Conservation (phyloP, 352 stramenopile species). For the Pythium volutum region DNA sequence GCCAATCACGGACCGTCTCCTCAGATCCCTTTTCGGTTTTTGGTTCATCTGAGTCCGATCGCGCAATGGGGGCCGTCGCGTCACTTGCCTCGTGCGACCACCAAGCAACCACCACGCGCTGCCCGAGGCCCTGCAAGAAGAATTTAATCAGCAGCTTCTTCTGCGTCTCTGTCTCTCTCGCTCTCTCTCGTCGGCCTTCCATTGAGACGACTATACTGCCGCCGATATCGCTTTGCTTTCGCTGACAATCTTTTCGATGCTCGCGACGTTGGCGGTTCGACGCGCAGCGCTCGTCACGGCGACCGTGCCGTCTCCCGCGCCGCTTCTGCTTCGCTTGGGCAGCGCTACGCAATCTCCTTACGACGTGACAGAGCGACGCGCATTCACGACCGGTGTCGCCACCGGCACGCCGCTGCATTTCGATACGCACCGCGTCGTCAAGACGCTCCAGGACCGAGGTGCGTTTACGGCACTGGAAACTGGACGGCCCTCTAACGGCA, state of each 20-base stretch:
- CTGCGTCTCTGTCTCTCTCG: neutral
- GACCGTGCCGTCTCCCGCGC: neutral
- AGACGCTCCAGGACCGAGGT: constrained; percentile 74
- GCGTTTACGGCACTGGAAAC: neutral
- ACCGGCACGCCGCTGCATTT: constrained; percentile 19
- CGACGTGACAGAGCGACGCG: neutral
- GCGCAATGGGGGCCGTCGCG: neutral
- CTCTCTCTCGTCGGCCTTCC: neutral
- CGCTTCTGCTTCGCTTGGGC: neutral
- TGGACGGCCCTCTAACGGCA: too few species aligned
- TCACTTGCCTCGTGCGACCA: neutral
- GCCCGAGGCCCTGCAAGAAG: too few species aligned
- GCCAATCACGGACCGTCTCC: neutral
- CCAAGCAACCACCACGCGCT: too few species aligned
- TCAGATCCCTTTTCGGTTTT: neutral
- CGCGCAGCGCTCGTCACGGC: neutral
- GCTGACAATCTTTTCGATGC: neutral
- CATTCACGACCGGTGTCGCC: constrained; percentile 22
- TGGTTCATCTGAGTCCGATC: neutral
- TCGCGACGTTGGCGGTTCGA: neutral
- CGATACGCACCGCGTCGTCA: constrained; percentile 73
- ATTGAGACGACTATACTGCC: neutral
- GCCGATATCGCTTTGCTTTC: neutral
- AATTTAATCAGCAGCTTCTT: neutral
- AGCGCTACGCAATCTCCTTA: neutral